Evolutionary conservation across 345 rosid species (phyloP), one percentile per base, ranked within the genome.

Genomic region (Barbarea vulgaris): DNA sequence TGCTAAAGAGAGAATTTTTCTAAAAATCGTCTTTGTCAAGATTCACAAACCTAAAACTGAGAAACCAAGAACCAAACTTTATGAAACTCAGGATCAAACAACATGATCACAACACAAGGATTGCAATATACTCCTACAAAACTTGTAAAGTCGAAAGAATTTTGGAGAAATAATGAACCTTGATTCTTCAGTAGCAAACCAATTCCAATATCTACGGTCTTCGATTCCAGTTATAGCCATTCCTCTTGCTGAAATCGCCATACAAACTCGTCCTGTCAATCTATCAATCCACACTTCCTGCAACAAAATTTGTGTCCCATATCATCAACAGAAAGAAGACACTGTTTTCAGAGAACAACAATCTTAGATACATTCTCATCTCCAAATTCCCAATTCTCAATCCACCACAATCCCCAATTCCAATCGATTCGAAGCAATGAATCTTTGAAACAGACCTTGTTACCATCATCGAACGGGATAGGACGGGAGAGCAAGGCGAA

Each of bases 241-340:
- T 74, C 87, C 96, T 82, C 58, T 88, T 0, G 98, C 88, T 1
- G 97, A 88, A 78, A 93, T 84, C 4, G 96, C 87, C 93, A 93
- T 80, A 68, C 97, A 91, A 68, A 88, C 85, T 64, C 85, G 83
- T 27, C 98, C 97, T 4, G 96, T 88, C 69, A 85, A 87, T 80
- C 84, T 91, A 67, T 93, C 98, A 54, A 93, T 58, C 98, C 98
- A 93, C 65, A 85, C 80, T 83, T 91, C 93, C 98, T 93, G 89
- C 80, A 67, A 65, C 52, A 5, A 31, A 4, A 15, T 6, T 6
- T 17, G 33, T 12, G 42, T 15, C 7, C 7, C 53, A 67, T 18
- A 51, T 17, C 63, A 76, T 50, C 74, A 59, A 65, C 1, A 67
- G 4, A n/a, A 48, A 36, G n/a, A 58, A 48, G 37, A 59, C 30